These are phyloP conservation scores for Acephala macrosclerotiorum DNA, from an alignment of 2,329 filamentous ascomycete genomes.

Conservation along the genomic window DNA sequence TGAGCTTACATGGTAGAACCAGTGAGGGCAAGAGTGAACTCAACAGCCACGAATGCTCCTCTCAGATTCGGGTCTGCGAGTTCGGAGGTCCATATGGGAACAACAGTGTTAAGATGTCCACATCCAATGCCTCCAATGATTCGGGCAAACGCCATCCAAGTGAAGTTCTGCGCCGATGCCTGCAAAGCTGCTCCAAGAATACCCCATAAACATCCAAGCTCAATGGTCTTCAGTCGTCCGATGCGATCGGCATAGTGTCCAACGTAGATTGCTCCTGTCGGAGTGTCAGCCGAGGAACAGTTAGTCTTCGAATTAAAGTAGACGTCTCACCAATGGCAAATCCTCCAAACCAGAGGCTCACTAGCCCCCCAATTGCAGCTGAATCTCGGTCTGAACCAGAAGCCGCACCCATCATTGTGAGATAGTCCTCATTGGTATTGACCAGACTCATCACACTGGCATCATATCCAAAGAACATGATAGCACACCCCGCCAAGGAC, in stretches of 20 bases:
- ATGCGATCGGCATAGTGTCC: conserved; percentile 5
- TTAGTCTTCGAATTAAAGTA: not conserved
- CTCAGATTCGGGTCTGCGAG: not conserved
- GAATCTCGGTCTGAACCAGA: not conserved
- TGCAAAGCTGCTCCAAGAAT: conserved; percentile 2
- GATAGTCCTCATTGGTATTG: conserved; percentile 3
- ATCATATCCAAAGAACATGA: conserved; percentile 11
- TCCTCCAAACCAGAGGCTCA: conserved; percentile 4
- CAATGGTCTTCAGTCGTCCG: conserved; percentile 7
- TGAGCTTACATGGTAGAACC: not conserved
- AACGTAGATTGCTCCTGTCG: conserved; percentile 5
- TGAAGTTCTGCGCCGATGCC: conserved; percentile 5
- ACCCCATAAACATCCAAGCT: conserved; percentile 1
- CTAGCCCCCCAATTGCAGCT: not conserved
- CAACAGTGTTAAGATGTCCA: conserved; percentile 5
- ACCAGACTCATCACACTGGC: conserved; percentile 3
- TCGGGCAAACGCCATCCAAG: conserved; percentile 6
- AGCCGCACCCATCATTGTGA: not conserved
- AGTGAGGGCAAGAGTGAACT: not conserved
- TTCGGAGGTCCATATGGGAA: conserved; percentile 4
- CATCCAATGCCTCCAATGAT: conserved; percentile 6
- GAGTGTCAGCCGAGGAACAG: not conserved
- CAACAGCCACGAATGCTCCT: conserved; percentile 4
- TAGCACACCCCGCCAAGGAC: conserved; percentile 8
- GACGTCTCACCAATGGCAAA: not conserved